A percentile compares a stretch with the other conserved stretches of the same genome.
phyloP scores from a whole-genome alignment of 495 filamentous ascomycete species.

The Elasticomyces elasticus region DNA sequence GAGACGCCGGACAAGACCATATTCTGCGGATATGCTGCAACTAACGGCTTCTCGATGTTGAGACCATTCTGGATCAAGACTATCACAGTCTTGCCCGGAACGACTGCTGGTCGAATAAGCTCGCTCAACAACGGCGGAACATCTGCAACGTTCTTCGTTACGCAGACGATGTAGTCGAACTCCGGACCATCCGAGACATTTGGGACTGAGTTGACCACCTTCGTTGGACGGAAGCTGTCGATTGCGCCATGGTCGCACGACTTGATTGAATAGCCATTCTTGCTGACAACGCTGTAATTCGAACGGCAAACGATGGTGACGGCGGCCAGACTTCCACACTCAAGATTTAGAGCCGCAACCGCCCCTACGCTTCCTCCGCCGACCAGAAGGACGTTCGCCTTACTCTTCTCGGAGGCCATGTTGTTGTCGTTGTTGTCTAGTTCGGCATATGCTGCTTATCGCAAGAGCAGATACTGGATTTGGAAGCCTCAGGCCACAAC shows the following conservation, averaged over 20 bases:
- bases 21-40: slow-evolving; percentile 42
- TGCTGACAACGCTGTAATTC: slow-evolving; percentile 26
- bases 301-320: slow-evolving; percentile 29
- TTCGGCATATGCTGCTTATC: not conserved
- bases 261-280: slow-evolving; percentile 25
- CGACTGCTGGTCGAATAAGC: slow-evolving; percentile 45
- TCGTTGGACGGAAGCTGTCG: slow-evolving; percentile 22
- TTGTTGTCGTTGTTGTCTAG: not conserved
- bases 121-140: slow-evolving; percentile 36
- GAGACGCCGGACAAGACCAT: slow-evolving; percentile 44
- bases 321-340: slow-evolving; percentile 23
- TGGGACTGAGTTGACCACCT: slow-evolving; percentile 29
- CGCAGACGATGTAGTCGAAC: slow-evolving; percentile 52
- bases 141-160: slow-evolving; percentile 48
- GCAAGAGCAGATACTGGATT: not conserved
- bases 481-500: not conserved
- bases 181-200: slow-evolving; percentile 26
- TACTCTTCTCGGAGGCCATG: not conserved
- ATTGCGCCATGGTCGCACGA: slow-evolving; percentile 31
- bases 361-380: slow-evolving; percentile 29
- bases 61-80: slow-evolving; percentile 55
- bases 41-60: slow-evolving; percentile 50
- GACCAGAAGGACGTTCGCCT: slow-evolving; percentile 22
- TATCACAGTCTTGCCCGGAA: slow-evolving; percentile 40
- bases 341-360: slow-evolving; percentile 28